Evolutionary conservation across 306 rosid genomes (phyloP), one percentile per base, ranked within the genome.

Genomic region (Cucumis melo): DNA sequence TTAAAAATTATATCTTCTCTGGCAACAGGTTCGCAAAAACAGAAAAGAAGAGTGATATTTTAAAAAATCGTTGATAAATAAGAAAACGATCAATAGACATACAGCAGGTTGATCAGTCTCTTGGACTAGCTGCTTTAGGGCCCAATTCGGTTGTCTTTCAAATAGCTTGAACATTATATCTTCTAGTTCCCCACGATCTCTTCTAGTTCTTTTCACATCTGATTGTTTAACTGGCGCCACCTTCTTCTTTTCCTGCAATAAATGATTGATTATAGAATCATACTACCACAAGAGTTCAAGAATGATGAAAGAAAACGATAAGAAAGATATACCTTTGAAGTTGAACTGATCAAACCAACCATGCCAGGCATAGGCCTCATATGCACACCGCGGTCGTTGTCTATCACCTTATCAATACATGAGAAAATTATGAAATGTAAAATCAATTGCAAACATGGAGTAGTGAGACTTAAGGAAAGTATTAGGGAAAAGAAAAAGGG

Each of bases 341-440:
- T 89, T 66, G 96, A 82, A 58, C 97, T 87, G 81, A 87, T 78
- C 81, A 94, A 86, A 81, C 97, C 98, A 77, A 92, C 51, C 96
- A 92, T 94, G 80, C 97, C 97, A 29, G 97, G 99, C 96, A 94
- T 90, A 66, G 99, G 99, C 89, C 97, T 87, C 99, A 94, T 94
- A 82, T 87, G 92, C 42, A 87, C 85, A 78, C 99, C 99, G 17
- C 95, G 89, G 80, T 92, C 95, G 81, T 94, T 91, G 77, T 87
- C 95, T 73, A 94, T 94, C 79, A 94, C 93, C 99, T 94, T 83
- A 63, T 74, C 78, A 72, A 73, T 38, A 73, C 80, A 75, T 65
- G 50, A 79, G 79, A 32, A 46, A 34, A 86, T 79, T 78, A 62
- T 80, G 70, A 83, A 81, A 75, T 7, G 34, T 21, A 57, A 75